Conservation (phyloP, 2,329 filamentous ascomycete genomes). For the Parastagonospora nodorum region DNA sequence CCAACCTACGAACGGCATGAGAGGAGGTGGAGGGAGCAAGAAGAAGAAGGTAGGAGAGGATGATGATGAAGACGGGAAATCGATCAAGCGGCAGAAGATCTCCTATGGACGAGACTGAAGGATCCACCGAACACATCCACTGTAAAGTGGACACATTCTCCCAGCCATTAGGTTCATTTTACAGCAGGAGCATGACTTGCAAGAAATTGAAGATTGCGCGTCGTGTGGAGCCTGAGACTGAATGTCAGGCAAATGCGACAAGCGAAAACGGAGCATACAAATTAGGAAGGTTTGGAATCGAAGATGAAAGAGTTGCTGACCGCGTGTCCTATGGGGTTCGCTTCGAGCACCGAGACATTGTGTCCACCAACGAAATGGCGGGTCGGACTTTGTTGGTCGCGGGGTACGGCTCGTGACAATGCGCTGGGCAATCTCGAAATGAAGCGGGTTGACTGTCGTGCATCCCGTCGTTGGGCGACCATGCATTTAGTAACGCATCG, state of each 20-base stretch:
- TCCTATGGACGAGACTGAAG: conserved; percentile 54
- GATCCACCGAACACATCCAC: conserved; percentile 1
- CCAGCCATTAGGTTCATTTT: conserved; percentile 1
- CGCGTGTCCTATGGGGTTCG: conserved; percentile 7
- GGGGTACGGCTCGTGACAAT: conserved; percentile 22
- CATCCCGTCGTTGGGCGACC: conserved; percentile 21
- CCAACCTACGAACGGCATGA: conserved; percentile 47
- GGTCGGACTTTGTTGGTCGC: conserved; percentile 18
- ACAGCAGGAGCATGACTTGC: conserved; percentile 7
- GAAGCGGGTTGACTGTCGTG: conserved; percentile 25
- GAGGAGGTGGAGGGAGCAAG: conserved; percentile 47
- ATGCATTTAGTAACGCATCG: conserved; percentile 19
- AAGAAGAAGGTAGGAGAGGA: conserved; percentile 53
- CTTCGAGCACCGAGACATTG: neutral
- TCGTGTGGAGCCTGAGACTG: conserved; percentile 28
- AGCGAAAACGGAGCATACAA: conserved; percentile 11
- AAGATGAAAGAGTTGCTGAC: conserved; percentile 9
- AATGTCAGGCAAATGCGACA: neutral
- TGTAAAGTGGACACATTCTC: conserved; percentile 7
- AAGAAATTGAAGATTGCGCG: conserved; percentile 26
- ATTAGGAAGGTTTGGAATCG: conserved; percentile 24
- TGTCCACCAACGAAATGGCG: conserved; percentile 6
- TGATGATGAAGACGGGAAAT: conserved; percentile 53
- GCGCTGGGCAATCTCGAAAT: conserved; percentile 22
- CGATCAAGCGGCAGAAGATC: conserved; percentile 55